Conservation (phyloP, 495 filamentous ascomycete species). For the Aspergillus hancockii region DNA sequence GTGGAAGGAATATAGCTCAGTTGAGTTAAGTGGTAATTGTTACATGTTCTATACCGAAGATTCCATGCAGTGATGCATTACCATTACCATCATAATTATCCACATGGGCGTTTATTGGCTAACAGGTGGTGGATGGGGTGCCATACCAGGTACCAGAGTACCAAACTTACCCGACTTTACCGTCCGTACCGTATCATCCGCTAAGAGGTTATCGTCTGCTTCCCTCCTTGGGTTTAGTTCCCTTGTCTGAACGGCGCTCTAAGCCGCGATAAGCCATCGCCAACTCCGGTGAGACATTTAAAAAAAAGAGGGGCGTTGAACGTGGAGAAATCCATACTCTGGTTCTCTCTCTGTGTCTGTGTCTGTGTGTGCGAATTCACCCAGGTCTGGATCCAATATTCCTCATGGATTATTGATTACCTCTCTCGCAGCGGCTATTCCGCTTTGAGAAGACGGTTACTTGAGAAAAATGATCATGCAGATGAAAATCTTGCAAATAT, state of each 20-base stretch:
- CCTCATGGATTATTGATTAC: neutral
- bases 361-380: neutral
- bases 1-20: constrained; percentile 6
- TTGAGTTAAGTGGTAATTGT: constrained; percentile 1
- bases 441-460: neutral
- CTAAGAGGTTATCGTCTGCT: neutral
- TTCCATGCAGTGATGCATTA: constrained; percentile 3
- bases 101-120: neutral
- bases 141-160: neutral
- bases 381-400: neutral
- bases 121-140: neutral
- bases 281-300: constrained; percentile 6
- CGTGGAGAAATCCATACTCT: neutral
- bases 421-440: neutral
- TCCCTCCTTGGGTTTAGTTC: neutral
- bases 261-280: constrained; percentile 7
- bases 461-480: neutral
- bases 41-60: constrained; percentile 12
- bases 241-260: neutral
- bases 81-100: neutral
- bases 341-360: too few relatives aligned
- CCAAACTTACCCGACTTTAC: constrained; percentile 2
- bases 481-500: neutral
- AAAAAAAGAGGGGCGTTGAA: constrained; percentile 5
- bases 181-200: neutral